These are phyloP conservation scores for Coemansia sp. DNA, from an alignment of 371 early-diverging fungal genomes.

Conservation along the genomic window DNA sequence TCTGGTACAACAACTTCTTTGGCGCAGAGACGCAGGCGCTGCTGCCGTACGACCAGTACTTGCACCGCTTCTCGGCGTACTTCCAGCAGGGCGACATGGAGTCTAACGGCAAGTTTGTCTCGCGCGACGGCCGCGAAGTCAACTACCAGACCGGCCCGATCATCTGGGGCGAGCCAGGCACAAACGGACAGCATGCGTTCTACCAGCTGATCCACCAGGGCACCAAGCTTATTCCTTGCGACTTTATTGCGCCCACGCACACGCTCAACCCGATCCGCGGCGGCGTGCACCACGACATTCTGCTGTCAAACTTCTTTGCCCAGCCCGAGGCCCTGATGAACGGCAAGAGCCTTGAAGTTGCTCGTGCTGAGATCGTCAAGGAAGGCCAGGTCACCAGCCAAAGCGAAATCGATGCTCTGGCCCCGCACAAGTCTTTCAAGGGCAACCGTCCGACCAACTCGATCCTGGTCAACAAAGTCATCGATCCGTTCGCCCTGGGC, in stretches of 20 bases:
- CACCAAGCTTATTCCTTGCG: constrained; percentile 92
- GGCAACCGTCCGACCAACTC: constrained; percentile 98
- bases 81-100: constrained; percentile 99
- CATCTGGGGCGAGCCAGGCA: constrained; percentile 99
- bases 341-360: constrained; percentile 82
- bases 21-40: constrained; percentile 95
- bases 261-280: constrained; percentile 82
- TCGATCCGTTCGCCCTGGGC: constrained; percentile 93
- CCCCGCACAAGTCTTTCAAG: constrained; percentile 89
- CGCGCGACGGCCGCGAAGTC: constrained; percentile 74
- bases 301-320: constrained; percentile 98
- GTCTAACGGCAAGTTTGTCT: constrained; percentile 97
- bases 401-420: constrained; percentile 62
- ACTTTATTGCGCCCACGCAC: constrained; percentile 93
- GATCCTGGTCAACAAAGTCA: constrained; percentile 85
- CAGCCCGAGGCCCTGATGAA: constrained; percentile 98
- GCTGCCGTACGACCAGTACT: constrained; percentile 97
- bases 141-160: constrained; percentile 92
- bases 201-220: constrained; percentile 99
- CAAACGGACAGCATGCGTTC: constrained; percentile 99
- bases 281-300: constrained; percentile 86
- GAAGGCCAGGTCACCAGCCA: constrained; percentile 54
- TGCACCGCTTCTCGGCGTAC: constrained; percentile 95
- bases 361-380: constrained; percentile 60
- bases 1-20: constrained; percentile 98